Base-by-base conservation (phyloP, 2,329 filamentous ascomycete genomes). In the Ceratocystiopsis brevicomis region DNA sequence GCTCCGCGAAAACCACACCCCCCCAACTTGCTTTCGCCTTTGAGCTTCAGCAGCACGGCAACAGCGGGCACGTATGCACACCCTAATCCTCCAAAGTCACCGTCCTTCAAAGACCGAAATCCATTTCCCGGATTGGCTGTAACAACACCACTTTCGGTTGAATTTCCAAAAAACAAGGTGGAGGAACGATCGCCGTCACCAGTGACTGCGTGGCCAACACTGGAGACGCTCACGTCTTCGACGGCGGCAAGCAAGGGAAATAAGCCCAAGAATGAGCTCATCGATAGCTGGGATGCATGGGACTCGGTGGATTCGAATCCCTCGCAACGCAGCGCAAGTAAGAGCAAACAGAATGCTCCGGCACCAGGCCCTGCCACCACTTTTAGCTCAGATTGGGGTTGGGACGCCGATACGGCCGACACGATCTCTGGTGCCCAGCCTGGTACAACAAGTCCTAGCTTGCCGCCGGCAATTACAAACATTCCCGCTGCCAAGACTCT, bases 51-150 rank as follows among this genome's bases (percentile, higher is more conserved):
- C 35, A 50, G 57, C 49, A 56, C 36, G 1, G 11, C 42, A 0
- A 25, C 41, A 6, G 3, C 36, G 2, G 14, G 32, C 6, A 5
- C 36, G 3, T 4, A 36, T 3, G 18, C n/a, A 34, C 67, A 68
- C 50, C 62, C 66, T 2, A 62, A 66, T 47, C 60, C 64, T 3
- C 62, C 67, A 10, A 69, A 64, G 51, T 69, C 69, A 6, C 66
- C 68, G 0, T 68, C 68, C 1, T 71, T 69, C 45, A 64, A 67
- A 35, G 62, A 68, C 15, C 63, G 68, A 37, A 73, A 71, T 46
- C 68, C 68, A 1, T 72, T 70, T 47, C 61, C 64, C 1, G 64
- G 66, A 2, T 55, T 72, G 14, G 61, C 59, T 4, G 55, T 73
- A 37, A 61, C 65, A 40, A 67, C 65, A 2, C 61, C 62, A 2